Base-by-base conservation (phyloP, 2,329 filamentous ascomycete species). In the Orbilia blumenaviensis region DNA sequence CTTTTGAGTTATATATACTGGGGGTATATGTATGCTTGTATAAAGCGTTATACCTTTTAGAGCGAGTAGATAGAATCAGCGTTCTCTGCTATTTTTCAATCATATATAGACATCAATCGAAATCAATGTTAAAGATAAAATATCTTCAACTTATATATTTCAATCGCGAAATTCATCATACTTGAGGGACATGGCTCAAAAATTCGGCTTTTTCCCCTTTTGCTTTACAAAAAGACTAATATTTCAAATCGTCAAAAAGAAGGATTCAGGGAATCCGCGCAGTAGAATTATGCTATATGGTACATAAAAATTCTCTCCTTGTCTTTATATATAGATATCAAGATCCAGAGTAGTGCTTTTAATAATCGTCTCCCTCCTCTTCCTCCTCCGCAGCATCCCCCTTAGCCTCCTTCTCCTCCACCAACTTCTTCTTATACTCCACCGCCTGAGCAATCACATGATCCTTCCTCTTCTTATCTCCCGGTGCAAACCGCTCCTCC, bases 401-500 rank as follows among this genome's bases (percentile, higher is more conserved):
- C 34, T 44, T 67, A 4, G 52, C 52, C 78, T 79, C 83, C 78
- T 84, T 84, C 73, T 83, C 83, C 66, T 81, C 84, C 68, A 83
- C 82, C 77, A 82, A 80, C 79, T 81, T 83, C 79, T 87, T 88
- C 42, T 90, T 89, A 87, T 90, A 94, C 81, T 91, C 89, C 80
- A 86, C 87, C 61, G 92, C 92, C 82, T 89, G 86, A 16, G 87
- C 89, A 81, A 89, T 89, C 52, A 93, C 92, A 79, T 86, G 87
- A 81, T 92, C 91, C 56, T 89, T 86, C 79, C 87, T 88, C 85
- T 92, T 92, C 78, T 86, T 85, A 81, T 90, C 88, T 1, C 92
- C 92, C 72, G 72, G 72, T 50, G 72, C 72, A 32, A 88, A 84
- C 82, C 87, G 87, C 84, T 91, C 89, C 85, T 99, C 95, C 88